Base-by-base conservation (phyloP, 495 filamentous ascomycete species). In the Evernia prunastri region DNA sequence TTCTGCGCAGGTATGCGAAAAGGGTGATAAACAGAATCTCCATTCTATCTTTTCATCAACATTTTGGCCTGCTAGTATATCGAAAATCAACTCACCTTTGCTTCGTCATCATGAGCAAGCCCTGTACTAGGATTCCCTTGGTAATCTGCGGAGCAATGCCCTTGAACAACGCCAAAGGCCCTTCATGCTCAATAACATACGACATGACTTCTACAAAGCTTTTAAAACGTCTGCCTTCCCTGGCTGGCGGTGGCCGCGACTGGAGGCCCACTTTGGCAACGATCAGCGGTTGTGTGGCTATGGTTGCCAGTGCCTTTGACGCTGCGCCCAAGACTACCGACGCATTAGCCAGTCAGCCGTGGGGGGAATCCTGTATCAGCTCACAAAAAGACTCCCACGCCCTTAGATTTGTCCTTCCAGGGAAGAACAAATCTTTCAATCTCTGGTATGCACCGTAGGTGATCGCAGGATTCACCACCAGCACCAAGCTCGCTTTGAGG, bases 51-150 rank as follows among this genome's bases (percentile, higher is more conserved):
- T 33, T 51, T 47, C 4, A 63, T 80, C 65, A 80, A 75, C 54
- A 68, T 51, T 25, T 25, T 37, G 12, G 42, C 64, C 63, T 67
- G 72, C 60, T 78, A 72, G 53, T 45, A 7, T 1, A 61, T 37
- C 45, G 18, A 39, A 58, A 40, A 36, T 6, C 25, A 37, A 74
- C 84, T 65, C 82, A 95, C 91, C 91, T 84, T 76, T 99, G 95
- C 79, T 99, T 99, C 6, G 90, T 96, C 94, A 97, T 99, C 94
- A 99, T 99, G 31, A 99, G 78, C 57, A 97, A 79, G 60, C 94
- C 94, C 71, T 99, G 94, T 8, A 99, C 94, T 54, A 97, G 69
- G 53, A 99, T 77, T 23, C 95, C 94, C 76, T 99, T 99, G 56
- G 89, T 70, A 58, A 99, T 87, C 73, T 99, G 94, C 1, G 94